These are phyloP conservation scores for Pyrrhoderma noxium DNA, from an alignment of 1,284 basidiomycete genomes.

Conservation along the genomic window DNA sequence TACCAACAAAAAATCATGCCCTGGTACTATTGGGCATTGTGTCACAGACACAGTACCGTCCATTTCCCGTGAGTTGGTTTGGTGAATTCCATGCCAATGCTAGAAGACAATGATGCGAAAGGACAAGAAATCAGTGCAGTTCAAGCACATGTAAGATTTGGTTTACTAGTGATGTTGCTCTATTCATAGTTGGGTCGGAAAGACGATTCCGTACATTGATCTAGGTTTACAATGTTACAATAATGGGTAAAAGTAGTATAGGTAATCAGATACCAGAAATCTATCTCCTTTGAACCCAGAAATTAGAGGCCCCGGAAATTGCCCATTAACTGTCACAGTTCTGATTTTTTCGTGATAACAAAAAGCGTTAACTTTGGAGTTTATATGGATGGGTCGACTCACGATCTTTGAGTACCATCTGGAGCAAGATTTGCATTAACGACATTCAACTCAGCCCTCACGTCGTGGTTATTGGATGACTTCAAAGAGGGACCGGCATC, in stretches of 20 bases:
- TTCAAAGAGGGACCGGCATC: too few relatives aligned
- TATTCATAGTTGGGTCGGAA: conserved; percentile 29
- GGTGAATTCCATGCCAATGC: conserved; percentile 46
- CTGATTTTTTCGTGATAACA: neutral
- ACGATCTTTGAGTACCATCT: conserved; percentile 17
- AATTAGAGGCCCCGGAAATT: conserved; percentile 15
- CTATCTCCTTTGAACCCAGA: conserved; percentile 7
- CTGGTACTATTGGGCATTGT: conserved; percentile 38
- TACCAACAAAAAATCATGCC: conserved; percentile 8
- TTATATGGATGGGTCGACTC: neutral
- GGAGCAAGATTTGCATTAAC: conserved; percentile 11
- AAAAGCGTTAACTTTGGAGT: neutral
- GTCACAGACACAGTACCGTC: conserved; percentile 26
- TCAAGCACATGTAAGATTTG: too few relatives aligned
- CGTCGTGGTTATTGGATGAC: neutral
- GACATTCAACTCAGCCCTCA: conserved; percentile 16
- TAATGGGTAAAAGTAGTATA: conserved; percentile 5
- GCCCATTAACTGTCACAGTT: conserved; percentile 18
- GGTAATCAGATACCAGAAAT: conserved; percentile 9
- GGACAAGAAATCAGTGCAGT: neutral
- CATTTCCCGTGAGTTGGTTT: conserved; percentile 35
- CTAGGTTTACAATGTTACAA: conserved; percentile 4
- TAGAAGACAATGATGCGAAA: conserved; percentile 19
- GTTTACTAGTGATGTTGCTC: conserved; percentile 29
- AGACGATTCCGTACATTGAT: conserved; percentile 31